Evolutionary conservation across 2,329 filamentous ascomycete species (phyloP), one percentile per base, ranked within the genome.

Genomic region (Fusarium aywerte): DNA sequence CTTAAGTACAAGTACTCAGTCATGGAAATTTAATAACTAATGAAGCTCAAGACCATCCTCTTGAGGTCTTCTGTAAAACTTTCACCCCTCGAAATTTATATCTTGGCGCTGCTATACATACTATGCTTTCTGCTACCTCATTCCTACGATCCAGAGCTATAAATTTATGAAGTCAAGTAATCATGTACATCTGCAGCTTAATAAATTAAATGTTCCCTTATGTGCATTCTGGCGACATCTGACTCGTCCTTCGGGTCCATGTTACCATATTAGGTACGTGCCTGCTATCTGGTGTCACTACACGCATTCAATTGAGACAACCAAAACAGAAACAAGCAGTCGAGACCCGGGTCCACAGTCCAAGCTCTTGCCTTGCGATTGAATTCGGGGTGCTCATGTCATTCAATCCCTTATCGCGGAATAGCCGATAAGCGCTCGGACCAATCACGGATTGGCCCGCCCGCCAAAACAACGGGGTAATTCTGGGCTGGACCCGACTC

Each of bases 371-470:
- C 58, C 56, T 54, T 62, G 58, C 47, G 58, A 62, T 47, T 35
- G 36, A 58, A 47, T 40, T 60, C 27, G 27, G 38, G 47, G 47
- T 62, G 54, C 56, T 67, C 48, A 42, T 67, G 62, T 56, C 21
- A 45, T 45, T 57, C 61, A 33, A 43, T 53, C 33, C 35, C 58
- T 68, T 73, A 73, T 70, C 71, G 64, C 53, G 20, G 43, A 57
- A 27, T 35, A 40, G 44, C 61, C 65, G 74, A 74, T 73, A 74
- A 71, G 73, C 51, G 29, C 48, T 0, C 1, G 11, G 42, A 33
- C 75, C 72, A 76, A 76, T 73, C 47, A 59, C 2, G 25, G 16
- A 16, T 5, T 16, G 42, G 60, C 56, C 58, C 62, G 67, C 66
- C 56, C 44, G 52, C 57, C 51, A 67, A 67, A 67, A 62, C 33